A percentile compares a stretch with the other conserved stretches of the same genome.
Evolutionary conservation across 2,329 filamentous ascomycete species (phyloP).

Genomic region (Sodiomyces alkalinus): DNA sequence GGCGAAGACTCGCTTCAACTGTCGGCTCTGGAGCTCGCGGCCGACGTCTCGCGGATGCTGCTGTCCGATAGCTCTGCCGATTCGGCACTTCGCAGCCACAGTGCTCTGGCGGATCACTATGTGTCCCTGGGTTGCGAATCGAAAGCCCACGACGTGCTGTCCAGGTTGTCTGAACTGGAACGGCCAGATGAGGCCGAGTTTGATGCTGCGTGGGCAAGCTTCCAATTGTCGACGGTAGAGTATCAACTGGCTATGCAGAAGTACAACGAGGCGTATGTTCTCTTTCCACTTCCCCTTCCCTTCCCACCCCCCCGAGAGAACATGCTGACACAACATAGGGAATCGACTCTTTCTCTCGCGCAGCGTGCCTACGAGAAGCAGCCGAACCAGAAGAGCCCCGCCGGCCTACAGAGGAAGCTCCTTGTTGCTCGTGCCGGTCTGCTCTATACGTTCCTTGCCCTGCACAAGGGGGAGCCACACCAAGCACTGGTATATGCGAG

Average conservation of each 20-base stretch:
- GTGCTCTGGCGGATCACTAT: conserved; percentile 35
- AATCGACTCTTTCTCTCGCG: conserved; percentile 5
- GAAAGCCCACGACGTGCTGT: conserved; percentile 37
- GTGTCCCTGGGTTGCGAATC: conserved; percentile 34
- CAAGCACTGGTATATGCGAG: conserved; percentile 42
- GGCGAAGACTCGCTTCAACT: conserved; percentile 32
- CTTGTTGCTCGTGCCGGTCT: conserved; percentile 44
- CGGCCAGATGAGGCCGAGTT: conserved; percentile 20
- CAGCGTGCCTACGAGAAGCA: conserved; percentile 5
- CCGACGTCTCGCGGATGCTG: conserved; percentile 21
- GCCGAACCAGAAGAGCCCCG: conserved; percentile 1
- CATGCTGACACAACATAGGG: too few species aligned
- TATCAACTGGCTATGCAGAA: conserved; percentile 55
- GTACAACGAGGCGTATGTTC: conserved; percentile 39
- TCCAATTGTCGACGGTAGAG: conserved; percentile 60
- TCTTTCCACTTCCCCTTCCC: too few species aligned
- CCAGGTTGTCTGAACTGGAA: conserved; percentile 36
- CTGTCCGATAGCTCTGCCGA: conserved; percentile 17
- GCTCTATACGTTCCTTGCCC: conserved; percentile 48
- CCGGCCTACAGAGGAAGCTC: conserved; percentile 24
- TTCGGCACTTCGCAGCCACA: conserved; percentile 28
- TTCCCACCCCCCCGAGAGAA: too few species aligned
- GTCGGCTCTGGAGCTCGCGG: conserved; percentile 29
- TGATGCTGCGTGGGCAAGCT: conserved; percentile 28
- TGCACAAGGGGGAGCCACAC: conserved; percentile 45